These are phyloP conservation scores for Yamadazyma insecticola DNA, from an alignment of 805 yeast genomes.

Conservation along the genomic window DNA sequence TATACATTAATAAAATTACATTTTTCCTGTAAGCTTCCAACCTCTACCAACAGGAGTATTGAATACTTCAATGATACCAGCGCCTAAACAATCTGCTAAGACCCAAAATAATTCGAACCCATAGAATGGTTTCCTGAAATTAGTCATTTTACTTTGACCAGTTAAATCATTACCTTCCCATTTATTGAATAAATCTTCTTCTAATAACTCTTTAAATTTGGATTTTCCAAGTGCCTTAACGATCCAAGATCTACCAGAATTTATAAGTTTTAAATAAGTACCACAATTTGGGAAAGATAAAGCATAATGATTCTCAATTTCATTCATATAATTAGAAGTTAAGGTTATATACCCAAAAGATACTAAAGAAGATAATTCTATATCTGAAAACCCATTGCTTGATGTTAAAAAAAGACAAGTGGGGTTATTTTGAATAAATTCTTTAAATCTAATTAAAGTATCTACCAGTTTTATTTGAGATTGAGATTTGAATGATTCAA, in stretches of 20 bases:
- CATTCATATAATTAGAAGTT: slow-evolving; percentile 40
- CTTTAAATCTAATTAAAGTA: slow-evolving; percentile 18
- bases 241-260: slow-evolving; percentile 42
- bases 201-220: slow-evolving; percentile 41
- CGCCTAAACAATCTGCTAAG: slow-evolving; percentile 47
- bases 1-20: slow-evolving; percentile 13
- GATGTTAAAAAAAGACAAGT: slow-evolving; percentile 22
- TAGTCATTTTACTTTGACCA: slow-evolving; percentile 28
- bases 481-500: slow-evolving; percentile 7
- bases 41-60: slow-evolving; percentile 54
- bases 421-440: slow-evolving; percentile 19
- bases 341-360: slow-evolving; percentile 41
- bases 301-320: slow-evolving; percentile 38
- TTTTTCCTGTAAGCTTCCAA: slow-evolving; percentile 52
- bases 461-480: slow-evolving; percentile 9
- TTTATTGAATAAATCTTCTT: slow-evolving; percentile 35
- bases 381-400: slow-evolving; percentile 17
- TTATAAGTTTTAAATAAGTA: slow-evolving; percentile 39
- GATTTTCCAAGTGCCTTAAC: slow-evolving; percentile 31
- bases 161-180: slow-evolving; percentile 38
- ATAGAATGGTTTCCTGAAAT: slow-evolving; percentile 43
- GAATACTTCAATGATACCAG: slow-evolving; percentile 49
- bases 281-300: slow-evolving; percentile 51
- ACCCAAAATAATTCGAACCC: slow-evolving; percentile 50
- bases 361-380: slow-evolving; percentile 29